These are phyloP conservation scores for Xylaria sp. DNA, from an alignment of 495 filamentous ascomycete species.

Conservation along the genomic window DNA sequence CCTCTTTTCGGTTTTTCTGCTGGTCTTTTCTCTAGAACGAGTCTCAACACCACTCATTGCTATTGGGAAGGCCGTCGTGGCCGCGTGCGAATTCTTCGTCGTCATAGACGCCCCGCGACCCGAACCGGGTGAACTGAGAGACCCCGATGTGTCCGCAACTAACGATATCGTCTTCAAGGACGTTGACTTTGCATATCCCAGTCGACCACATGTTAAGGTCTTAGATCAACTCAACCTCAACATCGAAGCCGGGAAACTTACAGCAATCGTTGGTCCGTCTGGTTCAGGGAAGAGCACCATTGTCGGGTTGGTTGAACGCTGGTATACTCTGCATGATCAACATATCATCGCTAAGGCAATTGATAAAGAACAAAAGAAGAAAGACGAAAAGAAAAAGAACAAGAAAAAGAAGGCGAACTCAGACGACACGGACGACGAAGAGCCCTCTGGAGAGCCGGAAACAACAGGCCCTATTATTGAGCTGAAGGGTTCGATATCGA, in stretches of 20 bases:
- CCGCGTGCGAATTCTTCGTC: conserved; percentile 63
- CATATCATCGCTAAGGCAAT: conserved; percentile 56
- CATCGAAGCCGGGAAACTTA: conserved; percentile 79
- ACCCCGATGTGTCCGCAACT: conserved; percentile 52
- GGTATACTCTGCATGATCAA: conserved; percentile 76
- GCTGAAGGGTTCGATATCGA: conserved; percentile 57
- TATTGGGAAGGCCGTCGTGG: conserved; percentile 59
- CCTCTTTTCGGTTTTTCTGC: conserved; percentile 64
- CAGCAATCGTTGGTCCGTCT: conserved; percentile 86
- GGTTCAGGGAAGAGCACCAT: conserved; percentile 92
- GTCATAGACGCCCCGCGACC: conserved; percentile 64
- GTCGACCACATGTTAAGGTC: conserved; percentile 68
- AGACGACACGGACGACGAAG: conserved; percentile 44
- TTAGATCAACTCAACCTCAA: conserved; percentile 60
- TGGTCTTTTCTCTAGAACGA: conserved; percentile 53
- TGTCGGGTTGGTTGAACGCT: conserved; percentile 87
- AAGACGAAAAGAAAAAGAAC: conserved; percentile 48
- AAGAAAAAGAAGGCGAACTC: conserved; percentile 41
- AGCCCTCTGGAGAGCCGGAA: conserved; percentile 34
- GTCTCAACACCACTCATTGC: conserved; percentile 60
- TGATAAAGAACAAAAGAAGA: conserved; percentile 52
- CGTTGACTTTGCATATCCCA: conserved; percentile 73
- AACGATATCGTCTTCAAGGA: conserved; percentile 66
- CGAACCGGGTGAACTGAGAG: conserved; percentile 48
- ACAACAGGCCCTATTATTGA: conserved; percentile 50